Evolutionary conservation across 129 eudicot species (phyloP), one percentile per base, ranked within the genome.

Genomic region (Escallonia rubra): DNA sequence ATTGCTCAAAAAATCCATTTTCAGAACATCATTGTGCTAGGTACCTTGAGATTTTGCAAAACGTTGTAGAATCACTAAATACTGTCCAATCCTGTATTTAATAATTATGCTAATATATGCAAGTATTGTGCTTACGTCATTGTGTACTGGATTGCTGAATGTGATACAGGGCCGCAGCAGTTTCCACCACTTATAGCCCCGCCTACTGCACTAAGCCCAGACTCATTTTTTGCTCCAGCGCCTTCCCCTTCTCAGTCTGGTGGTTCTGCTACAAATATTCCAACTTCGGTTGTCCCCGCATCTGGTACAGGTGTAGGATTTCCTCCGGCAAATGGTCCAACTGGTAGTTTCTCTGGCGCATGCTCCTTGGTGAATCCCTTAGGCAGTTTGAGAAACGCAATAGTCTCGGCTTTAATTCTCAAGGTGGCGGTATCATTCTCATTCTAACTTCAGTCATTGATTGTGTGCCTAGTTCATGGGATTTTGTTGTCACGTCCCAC

Each of bases 141-240:
- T 50, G 38, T 66, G 1, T 46, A 61, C 60, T 12, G 10, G 63
- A 46, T 64, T 65, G 66, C 60, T 66, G 38, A 15, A 48, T 14
- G 23, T 72, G 57, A 54, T 69, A 55, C 90, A 92, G 98, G 98
- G 45, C 82, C 90, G 1, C 99, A 80, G 52, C 93, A 75, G 68
- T 87, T 94, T 85, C 99, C 99, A 0, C 75, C 85, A 14, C 78
- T 94, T 10, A 80, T 65, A 50, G 87, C 85, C 50, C 99, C 99
- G 58, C 95, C 99, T 7, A 76, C 90, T 10, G 48, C 81, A 50
- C 80, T 76, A 7, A 71, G 76, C 68, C 82, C 80, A 4, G 80
- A 79, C 56, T 80, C 87, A 60, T 50, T 70, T 4, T 82, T 80
- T 73, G 81, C 96, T 72, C 99, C 99, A 7, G 83, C 97, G 9